These are phyloP conservation scores for Trichocladium uniseriatum DNA, from an alignment of 495 filamentous ascomycete genomes.

Conservation along the genomic window DNA sequence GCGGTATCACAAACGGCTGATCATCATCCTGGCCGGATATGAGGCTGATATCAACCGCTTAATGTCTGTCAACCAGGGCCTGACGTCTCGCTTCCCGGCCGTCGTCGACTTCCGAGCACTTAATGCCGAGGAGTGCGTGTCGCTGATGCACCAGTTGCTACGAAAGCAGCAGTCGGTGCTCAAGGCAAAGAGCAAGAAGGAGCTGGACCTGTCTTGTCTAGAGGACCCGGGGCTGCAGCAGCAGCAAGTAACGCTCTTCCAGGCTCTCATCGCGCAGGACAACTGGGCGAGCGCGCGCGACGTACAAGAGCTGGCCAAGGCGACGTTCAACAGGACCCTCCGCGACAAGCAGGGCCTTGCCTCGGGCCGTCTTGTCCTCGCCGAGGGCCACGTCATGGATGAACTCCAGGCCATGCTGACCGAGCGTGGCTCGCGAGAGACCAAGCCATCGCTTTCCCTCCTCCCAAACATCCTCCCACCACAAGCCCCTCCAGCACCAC, in stretches of 20 bases:
- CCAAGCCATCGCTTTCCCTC: background rate
- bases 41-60: slow-evolving; percentile 60
- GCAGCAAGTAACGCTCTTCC: slow-evolving; percentile 30
- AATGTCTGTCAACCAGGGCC: slow-evolving; percentile 51
- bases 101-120: slow-evolving; percentile 44
- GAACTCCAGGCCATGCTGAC: slow-evolving; percentile 37
- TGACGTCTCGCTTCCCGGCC: slow-evolving; percentile 53
- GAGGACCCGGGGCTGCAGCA: slow-evolving; percentile 19
- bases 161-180: slow-evolving; percentile 17
- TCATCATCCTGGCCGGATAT: slow-evolving; percentile 71
- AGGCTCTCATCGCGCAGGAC: slow-evolving; percentile 33
- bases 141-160: slow-evolving; percentile 27
- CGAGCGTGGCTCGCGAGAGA: slow-evolving; percentile 31
- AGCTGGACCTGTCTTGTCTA: slow-evolving; percentile 34
- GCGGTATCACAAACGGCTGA: slow-evolving; percentile 51
- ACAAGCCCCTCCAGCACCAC: background rate
- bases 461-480: background rate
- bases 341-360: slow-evolving; percentile 19
- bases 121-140: slow-evolving; percentile 35
- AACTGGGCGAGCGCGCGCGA: slow-evolving; percentile 65
- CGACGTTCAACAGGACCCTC: slow-evolving; percentile 40
- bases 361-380: slow-evolving; percentile 14
- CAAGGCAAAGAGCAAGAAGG: slow-evolving; percentile 16
- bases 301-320: slow-evolving; percentile 47
- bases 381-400: slow-evolving; percentile 27